Percentiles rank a stretch among this genome's conserved stretches.
These are phyloP conservation scores for Termitomyces sp. DNA, from an alignment of 768 basidiomycete genomes.

Conservation along the genomic window DNA sequence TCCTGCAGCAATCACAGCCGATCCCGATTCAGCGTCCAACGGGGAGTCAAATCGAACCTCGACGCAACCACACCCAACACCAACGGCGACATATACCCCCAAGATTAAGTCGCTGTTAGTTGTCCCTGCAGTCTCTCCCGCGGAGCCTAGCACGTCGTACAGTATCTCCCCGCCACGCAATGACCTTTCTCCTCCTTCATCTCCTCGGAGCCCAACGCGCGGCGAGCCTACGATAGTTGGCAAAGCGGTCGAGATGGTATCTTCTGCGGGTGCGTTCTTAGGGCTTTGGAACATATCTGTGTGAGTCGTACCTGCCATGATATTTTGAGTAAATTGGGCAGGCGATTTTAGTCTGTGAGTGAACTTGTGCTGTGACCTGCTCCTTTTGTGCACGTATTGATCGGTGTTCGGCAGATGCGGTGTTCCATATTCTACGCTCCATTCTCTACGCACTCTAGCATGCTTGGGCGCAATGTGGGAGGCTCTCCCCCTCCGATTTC, in stretches of 20 bases:
- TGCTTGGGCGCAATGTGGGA: neutral
- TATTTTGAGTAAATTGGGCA: neutral
- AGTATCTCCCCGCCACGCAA: conserved; percentile 20
- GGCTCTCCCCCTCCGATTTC: no score
- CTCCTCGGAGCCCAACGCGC: conserved; percentile 12
- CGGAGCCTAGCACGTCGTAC: conserved; percentile 31
- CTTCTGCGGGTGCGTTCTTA: conserved; percentile 71
- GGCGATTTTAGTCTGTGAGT: conserved; percentile 3
- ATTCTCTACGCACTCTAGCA: neutral
- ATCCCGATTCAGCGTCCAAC: neutral
- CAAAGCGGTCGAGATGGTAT: conserved; percentile 74
- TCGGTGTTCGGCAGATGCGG: neutral
- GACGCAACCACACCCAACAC: conserved; percentile 5
- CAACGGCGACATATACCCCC: conserved; percentile 15
- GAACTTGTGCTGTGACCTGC: neutral
- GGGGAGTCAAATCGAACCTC: conserved; percentile 3
- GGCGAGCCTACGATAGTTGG: conserved; percentile 32
- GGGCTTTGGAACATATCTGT: conserved; percentile 39
- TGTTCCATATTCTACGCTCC: neutral
- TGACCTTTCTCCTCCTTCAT: conserved; percentile 11
- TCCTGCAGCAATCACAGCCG: conserved; percentile 10
- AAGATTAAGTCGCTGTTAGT: conserved; percentile 25
- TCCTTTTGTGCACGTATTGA: neutral
- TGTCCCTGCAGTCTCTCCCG: conserved; percentile 25
- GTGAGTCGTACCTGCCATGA: neutral